These are phyloP conservation scores for Talaromyces rugulosus DNA, from an alignment of 2,329 filamentous ascomycete genomes.

Conservation along the genomic window DNA sequence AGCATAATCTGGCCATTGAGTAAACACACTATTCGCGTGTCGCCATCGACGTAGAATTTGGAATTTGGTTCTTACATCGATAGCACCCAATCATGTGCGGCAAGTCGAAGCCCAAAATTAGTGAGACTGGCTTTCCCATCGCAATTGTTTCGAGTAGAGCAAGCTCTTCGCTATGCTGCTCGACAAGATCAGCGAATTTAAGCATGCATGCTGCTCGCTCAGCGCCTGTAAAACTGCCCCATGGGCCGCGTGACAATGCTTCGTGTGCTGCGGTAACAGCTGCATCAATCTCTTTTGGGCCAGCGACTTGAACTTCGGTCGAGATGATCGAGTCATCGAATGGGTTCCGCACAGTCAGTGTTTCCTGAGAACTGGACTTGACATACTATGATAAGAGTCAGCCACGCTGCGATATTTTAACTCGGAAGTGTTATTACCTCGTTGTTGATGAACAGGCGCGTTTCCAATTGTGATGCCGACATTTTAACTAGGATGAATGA, in stretches of 20 bases:
- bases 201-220: conserved; percentile 39
- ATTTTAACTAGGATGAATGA: background rate
- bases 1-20: conserved; percentile 2
- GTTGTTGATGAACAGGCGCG: conserved; percentile 48
- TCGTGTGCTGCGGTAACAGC: conserved; percentile 37
- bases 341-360: conserved; percentile 44
- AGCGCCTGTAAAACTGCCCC: conserved; percentile 35
- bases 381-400: conserved; percentile 30
- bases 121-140: conserved; percentile 39
- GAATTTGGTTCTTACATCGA: background rate
- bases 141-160: conserved; percentile 43
- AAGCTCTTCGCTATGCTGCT: conserved; percentile 31
- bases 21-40: background rate
- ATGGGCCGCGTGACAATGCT: conserved; percentile 17
- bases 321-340: conserved; percentile 29
- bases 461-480: background rate
- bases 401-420: background rate
- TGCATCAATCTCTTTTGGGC: conserved; percentile 37
- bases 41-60: background rate
- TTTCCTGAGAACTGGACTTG: conserved; percentile 43
- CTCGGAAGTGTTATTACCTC: conserved; percentile 27
- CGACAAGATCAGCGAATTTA: conserved; percentile 44
- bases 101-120: background rate
- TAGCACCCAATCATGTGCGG: background rate
- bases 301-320: conserved; percentile 44